Conservation (phyloP, 352 stramenopile species). For the Globisporangium spinosum region DNA sequence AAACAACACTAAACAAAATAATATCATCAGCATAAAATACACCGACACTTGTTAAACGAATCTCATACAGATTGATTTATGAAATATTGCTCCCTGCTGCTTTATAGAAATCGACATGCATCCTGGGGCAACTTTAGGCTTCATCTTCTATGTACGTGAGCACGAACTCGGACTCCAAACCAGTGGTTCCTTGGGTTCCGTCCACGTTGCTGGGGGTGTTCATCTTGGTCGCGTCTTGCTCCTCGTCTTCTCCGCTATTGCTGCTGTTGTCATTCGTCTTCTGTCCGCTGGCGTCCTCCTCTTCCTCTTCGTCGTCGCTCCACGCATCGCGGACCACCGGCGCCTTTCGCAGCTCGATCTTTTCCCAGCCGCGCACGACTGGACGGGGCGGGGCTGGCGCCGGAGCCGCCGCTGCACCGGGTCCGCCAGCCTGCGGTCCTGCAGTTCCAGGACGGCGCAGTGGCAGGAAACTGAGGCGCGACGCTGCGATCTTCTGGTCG, state of each 20-base stretch:
- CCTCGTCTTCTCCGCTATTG: slow-evolving; percentile 14
- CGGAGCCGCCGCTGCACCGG: slow-evolving; percentile 16
- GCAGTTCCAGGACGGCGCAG: slow-evolving; percentile 25
- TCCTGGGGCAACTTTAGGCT: slow-evolving; percentile 3
- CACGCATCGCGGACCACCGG: slow-evolving; percentile 61
- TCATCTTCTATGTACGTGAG: slow-evolving; percentile 26
- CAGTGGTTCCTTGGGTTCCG: slow-evolving; percentile 2
- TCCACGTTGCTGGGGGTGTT: slow-evolving; percentile 18
- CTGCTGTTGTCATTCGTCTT: slow-evolving; percentile 20
- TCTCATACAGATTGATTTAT: background rate
- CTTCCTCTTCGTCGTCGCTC: slow-evolving; percentile 63
- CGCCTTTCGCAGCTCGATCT: slow-evolving; percentile 42
- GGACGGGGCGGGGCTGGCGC: slow-evolving; percentile 22
- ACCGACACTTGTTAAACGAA: background rate
- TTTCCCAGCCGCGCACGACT: slow-evolving; percentile 61
- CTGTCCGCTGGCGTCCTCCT: slow-evolving; percentile 12
- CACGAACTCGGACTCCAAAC: slow-evolving; percentile 15
- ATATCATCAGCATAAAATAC: background rate
- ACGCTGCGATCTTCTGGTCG: slow-evolving; percentile 27
- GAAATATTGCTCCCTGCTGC: slow-evolving; percentile 1
- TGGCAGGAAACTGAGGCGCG: slow-evolving; percentile 55
- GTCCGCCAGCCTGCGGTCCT: slow-evolving; percentile 9
- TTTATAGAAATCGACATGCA: background rate
- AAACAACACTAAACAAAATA: background rate
- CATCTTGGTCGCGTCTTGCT: slow-evolving; percentile 12